phyloP scores from a whole-genome alignment of 352 stramenopile genomes.

The Globisporangium camurandrum region DNA sequence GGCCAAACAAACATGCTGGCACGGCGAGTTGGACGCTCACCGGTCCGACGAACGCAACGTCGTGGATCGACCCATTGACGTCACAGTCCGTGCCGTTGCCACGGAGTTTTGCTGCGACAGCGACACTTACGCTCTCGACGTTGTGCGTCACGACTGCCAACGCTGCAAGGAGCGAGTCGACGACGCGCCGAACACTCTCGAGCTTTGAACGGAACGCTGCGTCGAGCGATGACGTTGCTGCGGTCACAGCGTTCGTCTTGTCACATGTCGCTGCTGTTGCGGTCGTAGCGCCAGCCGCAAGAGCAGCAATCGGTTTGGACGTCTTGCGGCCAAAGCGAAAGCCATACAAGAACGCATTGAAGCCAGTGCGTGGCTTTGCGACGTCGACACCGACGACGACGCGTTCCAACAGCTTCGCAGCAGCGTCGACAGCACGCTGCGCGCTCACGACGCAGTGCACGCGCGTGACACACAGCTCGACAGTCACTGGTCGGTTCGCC shows the following conservation, averaged over 20 bases:
- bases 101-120: constrained; percentile 37
- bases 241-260: constrained; percentile 6
- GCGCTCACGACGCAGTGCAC: constrained; percentile 54
- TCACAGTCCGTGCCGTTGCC: constrained; percentile 46
- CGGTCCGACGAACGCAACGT: constrained; percentile 46
- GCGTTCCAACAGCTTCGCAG: constrained; percentile 57
- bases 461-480: constrained; percentile 43
- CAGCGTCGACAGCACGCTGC: constrained; percentile 44
- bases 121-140: constrained; percentile 41
- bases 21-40: constrained; percentile 39
- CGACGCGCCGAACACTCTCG: constrained; percentile 56
- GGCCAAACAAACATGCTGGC: constrained; percentile 46
- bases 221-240: constrained; percentile 37
- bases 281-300: constrained; percentile 15
- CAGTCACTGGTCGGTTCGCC: constrained; percentile 33
- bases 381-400: constrained; percentile 57
- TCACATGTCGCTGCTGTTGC: constrained; percentile 1
- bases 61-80: constrained; percentile 49
- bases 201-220: constrained; percentile 32
- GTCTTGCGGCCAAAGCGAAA: constrained; percentile 67
- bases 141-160: constrained; percentile 56
- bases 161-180: constrained; percentile 34
- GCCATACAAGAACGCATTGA: constrained; percentile 53
- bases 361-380: constrained; percentile 35
- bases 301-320: constrained; percentile 26